Evolutionary conservation across 2,329 filamentous ascomycete species (phyloP).

Genomic region (Colletotrichum godetiae): DNA sequence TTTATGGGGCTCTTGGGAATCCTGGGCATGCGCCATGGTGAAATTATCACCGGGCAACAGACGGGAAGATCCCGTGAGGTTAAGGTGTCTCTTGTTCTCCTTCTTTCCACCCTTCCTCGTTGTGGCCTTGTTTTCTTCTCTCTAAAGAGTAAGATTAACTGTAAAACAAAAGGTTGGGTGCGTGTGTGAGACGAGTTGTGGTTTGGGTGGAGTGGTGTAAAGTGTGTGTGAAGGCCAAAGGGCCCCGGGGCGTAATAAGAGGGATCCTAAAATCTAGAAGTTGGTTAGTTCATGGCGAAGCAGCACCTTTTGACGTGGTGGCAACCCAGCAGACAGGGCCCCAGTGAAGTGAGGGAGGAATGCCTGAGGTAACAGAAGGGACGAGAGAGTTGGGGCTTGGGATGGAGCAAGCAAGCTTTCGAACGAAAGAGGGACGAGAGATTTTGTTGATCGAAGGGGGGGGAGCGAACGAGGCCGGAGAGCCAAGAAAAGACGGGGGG

Average conservation of each 20-base stretch:
- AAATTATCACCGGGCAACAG: conserved; percentile 24
- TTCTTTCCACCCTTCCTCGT: neutral
- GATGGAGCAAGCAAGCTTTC: conserved; percentile 30
- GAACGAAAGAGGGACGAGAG: conserved; percentile 28
- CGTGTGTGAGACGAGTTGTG: neutral
- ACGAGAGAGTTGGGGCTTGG: conserved; percentile 22
- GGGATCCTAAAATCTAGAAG: conserved; percentile 11
- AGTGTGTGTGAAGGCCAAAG: conserved; percentile 16
- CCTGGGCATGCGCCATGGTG: conserved; percentile 56
- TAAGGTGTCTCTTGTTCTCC: neutral
- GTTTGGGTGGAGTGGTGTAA: neutral
- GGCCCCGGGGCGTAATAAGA: conserved; percentile 19
- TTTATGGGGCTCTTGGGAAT: conserved; percentile 54
- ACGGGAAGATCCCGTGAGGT: conserved; percentile 3
- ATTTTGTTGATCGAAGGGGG: conserved; percentile 17
- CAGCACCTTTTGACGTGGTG: conserved; percentile 31
- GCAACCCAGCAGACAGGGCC: conserved; percentile 1
- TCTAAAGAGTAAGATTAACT: neutral
- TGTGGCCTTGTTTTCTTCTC: neutral
- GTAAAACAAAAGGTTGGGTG: neutral
- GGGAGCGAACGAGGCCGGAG: conserved; percentile 9
- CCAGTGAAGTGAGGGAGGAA: conserved; percentile 4
- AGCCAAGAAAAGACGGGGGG: conserved; percentile 25
- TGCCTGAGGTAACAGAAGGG: conserved; percentile 29
- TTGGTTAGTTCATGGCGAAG: conserved; percentile 34